Evolutionary conservation across 1,284 basidiomycete species (phyloP).

Genomic region (Ustilago esculenta): DNA sequence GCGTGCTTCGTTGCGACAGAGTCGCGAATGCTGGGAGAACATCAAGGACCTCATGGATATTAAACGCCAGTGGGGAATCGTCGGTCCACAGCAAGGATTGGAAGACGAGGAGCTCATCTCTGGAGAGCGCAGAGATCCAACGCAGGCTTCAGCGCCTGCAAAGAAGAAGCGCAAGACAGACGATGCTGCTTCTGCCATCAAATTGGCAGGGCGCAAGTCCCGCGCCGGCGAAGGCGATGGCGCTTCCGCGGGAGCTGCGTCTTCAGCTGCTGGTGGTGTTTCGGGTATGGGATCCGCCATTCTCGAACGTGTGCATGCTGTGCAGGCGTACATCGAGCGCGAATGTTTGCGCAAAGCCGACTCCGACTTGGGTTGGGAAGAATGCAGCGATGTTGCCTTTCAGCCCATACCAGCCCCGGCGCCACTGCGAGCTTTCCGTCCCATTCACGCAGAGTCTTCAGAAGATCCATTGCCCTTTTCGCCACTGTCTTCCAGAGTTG

Average conservation of each 20-base stretch:
- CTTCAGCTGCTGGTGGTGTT: slow-evolving; percentile 29
- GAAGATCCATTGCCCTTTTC: slow-evolving; percentile 41
- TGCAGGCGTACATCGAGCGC: slow-evolving; percentile 64
- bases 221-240: slow-evolving; percentile 42
- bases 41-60: slow-evolving; percentile 56
- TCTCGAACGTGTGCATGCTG: slow-evolving; percentile 59
- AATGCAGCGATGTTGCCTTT: slow-evolving; percentile 62
- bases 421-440: slow-evolving; percentile 58
- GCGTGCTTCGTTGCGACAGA: slow-evolving; percentile 48
- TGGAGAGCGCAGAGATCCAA: slow-evolving; percentile 51
- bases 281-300: slow-evolving; percentile 71
- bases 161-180: slow-evolving; percentile 64
- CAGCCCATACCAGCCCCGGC: slow-evolving; percentile 57
- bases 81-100: slow-evolving; percentile 49
- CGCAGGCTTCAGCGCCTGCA: slow-evolving; percentile 38
- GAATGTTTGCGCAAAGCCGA: slow-evolving; percentile 58
- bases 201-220: slow-evolving; percentile 51
- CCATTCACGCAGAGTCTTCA: slow-evolving; percentile 57
- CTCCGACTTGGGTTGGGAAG: slow-evolving; percentile 62
- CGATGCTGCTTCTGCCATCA: slow-evolving; percentile 51
- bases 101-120: slow-evolving; percentile 64
- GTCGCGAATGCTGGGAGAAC: slow-evolving; percentile 56
- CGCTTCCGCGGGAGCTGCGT: slow-evolving; percentile 19
- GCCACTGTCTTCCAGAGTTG: slow-evolving; percentile 45
- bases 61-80: slow-evolving; percentile 61